Percentiles rank a stretch among this genome's conserved stretches.
These are phyloP conservation scores for Limonium bicolor DNA, from an alignment of 148 eudicot genomes.

Conservation along the genomic window DNA sequence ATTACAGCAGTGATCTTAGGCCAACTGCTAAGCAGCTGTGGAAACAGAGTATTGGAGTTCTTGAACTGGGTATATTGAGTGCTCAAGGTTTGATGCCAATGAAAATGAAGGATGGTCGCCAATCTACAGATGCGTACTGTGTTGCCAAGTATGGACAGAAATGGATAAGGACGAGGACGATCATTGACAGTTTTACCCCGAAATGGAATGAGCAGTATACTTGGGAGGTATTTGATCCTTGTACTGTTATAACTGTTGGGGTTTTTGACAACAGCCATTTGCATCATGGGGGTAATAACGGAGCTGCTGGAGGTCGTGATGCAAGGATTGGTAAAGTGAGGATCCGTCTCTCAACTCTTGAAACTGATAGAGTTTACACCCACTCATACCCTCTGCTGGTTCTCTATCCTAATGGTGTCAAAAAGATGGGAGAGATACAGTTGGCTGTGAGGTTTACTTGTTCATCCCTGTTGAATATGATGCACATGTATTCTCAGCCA, in stretches of 20 bases:
- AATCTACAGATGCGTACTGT: constrained; percentile 52
- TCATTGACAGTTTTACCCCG: constrained; percentile 46
- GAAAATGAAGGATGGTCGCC: constrained; percentile 43
- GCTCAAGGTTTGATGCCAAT: constrained; percentile 50
- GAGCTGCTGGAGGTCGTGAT: constrained; percentile 25
- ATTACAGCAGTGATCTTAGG: constrained; percentile 50
- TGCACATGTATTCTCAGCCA: constrained; percentile 48
- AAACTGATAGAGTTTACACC: constrained; percentile 48
- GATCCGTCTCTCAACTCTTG: constrained; percentile 47
- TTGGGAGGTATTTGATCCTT: constrained; percentile 63
- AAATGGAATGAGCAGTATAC: constrained; percentile 64
- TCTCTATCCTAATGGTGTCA: constrained; percentile 35
- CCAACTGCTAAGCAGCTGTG: constrained; percentile 54
- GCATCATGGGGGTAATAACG: constrained; percentile 26
- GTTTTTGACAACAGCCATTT: constrained; percentile 56
- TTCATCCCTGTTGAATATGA: constrained; percentile 49
- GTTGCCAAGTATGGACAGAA: constrained; percentile 67
- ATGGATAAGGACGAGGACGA: constrained; percentile 57
- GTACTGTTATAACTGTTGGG: constrained; percentile 49
- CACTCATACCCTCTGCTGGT: constrained; percentile 47
- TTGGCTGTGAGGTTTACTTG: constrained; percentile 50
- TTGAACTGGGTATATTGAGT: constrained; percentile 40
- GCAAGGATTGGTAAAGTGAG: constrained; percentile 47
- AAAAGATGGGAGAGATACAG: constrained; percentile 56
- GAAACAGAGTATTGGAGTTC: constrained; percentile 49